These are phyloP conservation scores for Abortiporus biennis DNA, from an alignment of 1,284 basidiomycete species.

Conservation along the genomic window DNA sequence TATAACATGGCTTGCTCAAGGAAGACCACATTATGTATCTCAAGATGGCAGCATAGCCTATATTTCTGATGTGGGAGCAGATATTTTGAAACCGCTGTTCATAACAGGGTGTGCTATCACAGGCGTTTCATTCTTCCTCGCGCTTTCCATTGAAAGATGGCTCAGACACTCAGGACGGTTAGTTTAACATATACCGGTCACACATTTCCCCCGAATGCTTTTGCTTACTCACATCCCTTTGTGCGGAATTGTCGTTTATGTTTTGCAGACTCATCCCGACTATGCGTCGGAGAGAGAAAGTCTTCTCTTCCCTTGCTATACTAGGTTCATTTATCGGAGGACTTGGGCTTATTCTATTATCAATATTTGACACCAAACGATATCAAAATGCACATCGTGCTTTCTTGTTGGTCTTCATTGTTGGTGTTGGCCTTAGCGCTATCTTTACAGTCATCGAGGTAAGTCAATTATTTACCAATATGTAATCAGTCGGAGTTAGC, in stretches of 20 bases:
- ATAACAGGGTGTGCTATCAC: constrained; percentile 56
- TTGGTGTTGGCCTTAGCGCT: constrained; percentile 55
- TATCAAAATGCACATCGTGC: constrained; percentile 43
- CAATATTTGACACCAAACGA: constrained; percentile 60
- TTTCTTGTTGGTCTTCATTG: constrained; percentile 59
- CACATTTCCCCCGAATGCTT: too few species aligned
- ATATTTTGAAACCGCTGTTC: constrained; percentile 67
- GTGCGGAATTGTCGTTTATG: too few species aligned
- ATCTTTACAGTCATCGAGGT: constrained; percentile 71
- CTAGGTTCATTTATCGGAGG: constrained; percentile 52
- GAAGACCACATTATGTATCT: constrained; percentile 41
- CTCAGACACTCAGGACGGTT: constrained; percentile 58
- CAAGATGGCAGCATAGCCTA: constrained; percentile 55
- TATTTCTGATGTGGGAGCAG: constrained; percentile 71
- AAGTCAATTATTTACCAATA: constrained; percentile 8
- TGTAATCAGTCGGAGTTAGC: not conserved
- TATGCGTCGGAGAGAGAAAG: constrained; percentile 49
- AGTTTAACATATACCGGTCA: too few species aligned
- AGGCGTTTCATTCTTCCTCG: constrained; percentile 51
- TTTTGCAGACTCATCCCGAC: constrained; percentile 45
- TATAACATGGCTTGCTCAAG: constrained; percentile 53
- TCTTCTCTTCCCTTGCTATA: constrained; percentile 50
- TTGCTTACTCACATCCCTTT: too few species aligned
- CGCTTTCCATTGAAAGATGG: constrained; percentile 52
- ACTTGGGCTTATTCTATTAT: constrained; percentile 39